Conservation (phyloP, 139 green algal genomes). For the Tetradesmus lagerheimii region DNA sequence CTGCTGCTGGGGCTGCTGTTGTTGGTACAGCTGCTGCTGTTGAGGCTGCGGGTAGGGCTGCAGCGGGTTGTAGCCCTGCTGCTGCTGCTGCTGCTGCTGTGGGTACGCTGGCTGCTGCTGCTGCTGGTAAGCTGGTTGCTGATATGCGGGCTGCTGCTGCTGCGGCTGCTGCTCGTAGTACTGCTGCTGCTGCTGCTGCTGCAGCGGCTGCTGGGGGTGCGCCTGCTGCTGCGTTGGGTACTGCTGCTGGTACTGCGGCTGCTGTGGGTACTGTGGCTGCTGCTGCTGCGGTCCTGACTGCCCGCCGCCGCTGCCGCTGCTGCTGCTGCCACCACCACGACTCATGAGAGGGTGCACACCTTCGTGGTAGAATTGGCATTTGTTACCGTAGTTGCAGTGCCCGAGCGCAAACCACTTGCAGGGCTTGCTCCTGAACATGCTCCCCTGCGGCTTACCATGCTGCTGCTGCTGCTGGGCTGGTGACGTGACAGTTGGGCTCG, state of each 20-base stretch:
- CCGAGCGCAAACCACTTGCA: slow-evolving; percentile 18
- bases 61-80: neutral
- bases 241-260: neutral
- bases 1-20: neutral
- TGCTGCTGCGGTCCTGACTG: neutral
- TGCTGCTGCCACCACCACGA: neutral
- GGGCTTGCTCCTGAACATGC: neutral
- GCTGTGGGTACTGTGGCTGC: neutral
- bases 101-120: neutral
- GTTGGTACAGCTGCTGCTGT: slow-evolving; percentile 7
- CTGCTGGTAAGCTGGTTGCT: neutral
- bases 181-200: neutral
- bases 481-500: neutral
- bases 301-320: neutral
- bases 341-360: neutral
- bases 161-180: neutral
- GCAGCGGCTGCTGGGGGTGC: neutral
- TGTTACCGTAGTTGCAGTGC: slow-evolving; percentile 5
- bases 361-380: neutral
- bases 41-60: neutral
- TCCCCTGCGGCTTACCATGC: neutral
- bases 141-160: neutral
- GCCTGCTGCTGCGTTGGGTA: neutral
- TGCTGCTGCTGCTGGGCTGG: neutral
- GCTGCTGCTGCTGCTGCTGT: neutral